These are phyloP conservation scores for Arachnomyces sp. DNA, from an alignment of 2,329 filamentous ascomycete species.

Conservation along the genomic window DNA sequence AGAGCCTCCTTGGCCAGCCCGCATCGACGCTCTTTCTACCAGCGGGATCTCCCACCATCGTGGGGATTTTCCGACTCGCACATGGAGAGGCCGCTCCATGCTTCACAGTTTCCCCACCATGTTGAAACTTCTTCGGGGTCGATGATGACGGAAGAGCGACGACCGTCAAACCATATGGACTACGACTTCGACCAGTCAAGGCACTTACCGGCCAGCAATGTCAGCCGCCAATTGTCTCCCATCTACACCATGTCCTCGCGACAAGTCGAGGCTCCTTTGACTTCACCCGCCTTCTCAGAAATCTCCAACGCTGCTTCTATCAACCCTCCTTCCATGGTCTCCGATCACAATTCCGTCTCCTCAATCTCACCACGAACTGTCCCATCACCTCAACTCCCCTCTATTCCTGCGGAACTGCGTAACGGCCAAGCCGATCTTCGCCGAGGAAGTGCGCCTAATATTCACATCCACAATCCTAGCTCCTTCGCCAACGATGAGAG, in stretches of 20 bases:
- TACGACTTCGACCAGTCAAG: constrained; percentile 1
- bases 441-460: constrained; percentile 22
- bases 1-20: constrained; percentile 21
- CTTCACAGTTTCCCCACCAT: constrained; percentile 7
- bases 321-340: constrained; percentile 63
- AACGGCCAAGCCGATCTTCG: constrained; percentile 26
- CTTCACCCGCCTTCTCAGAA: constrained; percentile 58
- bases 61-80: constrained; percentile 7
- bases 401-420: constrained; percentile 39
- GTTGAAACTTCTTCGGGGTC: constrained; percentile 11
- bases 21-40: constrained; percentile 15
- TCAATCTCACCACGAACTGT: constrained; percentile 50
- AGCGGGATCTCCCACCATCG: constrained; percentile 11
- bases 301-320: constrained; percentile 51
- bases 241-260: constrained; percentile 32
- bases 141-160: constrained; percentile 18
- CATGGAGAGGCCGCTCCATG: constrained; percentile 6
- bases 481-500: constrained; percentile 14
- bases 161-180: constrained; percentile 12
- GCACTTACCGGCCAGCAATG: constrained; percentile 6
- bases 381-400: constrained; percentile 34
- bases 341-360: constrained; percentile 59
- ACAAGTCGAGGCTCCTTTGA: constrained; percentile 50
- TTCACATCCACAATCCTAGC: constrained; percentile 11
- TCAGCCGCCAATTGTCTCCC: constrained; percentile 27